Conservation (phyloP, 805 yeast species). For the Sugiyamaella qingdaonensis region DNA sequence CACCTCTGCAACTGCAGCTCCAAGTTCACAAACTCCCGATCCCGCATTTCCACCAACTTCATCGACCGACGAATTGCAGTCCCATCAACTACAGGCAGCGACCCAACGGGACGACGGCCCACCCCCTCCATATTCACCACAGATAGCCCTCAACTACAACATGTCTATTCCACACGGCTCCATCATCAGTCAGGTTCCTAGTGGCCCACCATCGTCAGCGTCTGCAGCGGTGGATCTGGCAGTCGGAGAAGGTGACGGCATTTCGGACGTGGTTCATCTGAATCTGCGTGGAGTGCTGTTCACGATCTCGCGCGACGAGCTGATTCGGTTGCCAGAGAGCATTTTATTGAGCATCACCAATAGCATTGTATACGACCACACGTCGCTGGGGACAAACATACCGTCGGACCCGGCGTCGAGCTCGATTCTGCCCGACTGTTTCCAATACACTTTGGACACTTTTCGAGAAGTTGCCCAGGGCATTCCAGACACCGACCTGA, state of each 20-base stretch:
- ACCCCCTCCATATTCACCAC: constrained; percentile 28
- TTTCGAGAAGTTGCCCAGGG: constrained; percentile 69
- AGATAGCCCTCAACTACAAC: constrained; percentile 15
- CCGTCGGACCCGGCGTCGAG: constrained; percentile 77
- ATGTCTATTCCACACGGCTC: constrained; percentile 25
- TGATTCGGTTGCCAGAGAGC: constrained; percentile 89
- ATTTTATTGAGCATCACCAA: constrained; percentile 83
- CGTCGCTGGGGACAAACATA: constrained; percentile 68
- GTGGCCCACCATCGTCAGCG: not conserved
- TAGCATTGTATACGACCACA: constrained; percentile 76
- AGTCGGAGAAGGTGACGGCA: constrained; percentile 7
- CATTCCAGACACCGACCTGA: constrained; percentile 33
- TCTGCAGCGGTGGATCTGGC: constrained; percentile 22
- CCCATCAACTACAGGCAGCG: no score
- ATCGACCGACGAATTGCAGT: no score
- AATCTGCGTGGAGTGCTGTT: constrained; percentile 72
- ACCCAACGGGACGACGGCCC: constrained; percentile 10
- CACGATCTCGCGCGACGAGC: constrained; percentile 78
- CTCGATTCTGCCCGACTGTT: constrained; percentile 82
- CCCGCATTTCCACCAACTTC: no score
- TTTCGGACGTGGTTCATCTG: constrained; percentile 63
- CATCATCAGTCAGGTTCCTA: constrained; percentile 66
- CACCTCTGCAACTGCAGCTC: no score
- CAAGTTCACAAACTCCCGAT: no score
- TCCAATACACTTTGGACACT: constrained; percentile 71